Base-by-base conservation (phyloP, 257 asterid genomes). In the Solanum infundibuliforme region DNA sequence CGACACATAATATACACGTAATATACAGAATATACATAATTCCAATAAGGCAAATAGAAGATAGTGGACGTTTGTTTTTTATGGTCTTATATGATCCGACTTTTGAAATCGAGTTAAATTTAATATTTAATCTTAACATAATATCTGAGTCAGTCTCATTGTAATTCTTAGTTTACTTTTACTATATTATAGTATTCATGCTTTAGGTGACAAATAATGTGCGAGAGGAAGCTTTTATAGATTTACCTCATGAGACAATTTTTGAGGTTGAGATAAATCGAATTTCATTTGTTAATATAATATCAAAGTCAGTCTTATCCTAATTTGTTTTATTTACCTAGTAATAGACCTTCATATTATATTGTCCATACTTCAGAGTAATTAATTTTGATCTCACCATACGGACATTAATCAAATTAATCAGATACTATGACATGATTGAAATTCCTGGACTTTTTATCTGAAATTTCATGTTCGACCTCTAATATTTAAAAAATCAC, bases 211-310 rank as follows among this genome's bases (percentile, higher is more conserved):
- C 0, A 7, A 1, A 20, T 8, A 58, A 21, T 8, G 29, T 60
- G 69, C 0, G 1, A 8, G 32, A 5, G 36, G 10, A 16, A 27
- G 2, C 5, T 69, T 68, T n/a, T 27, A 27, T 68, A 5, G 4
- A 27, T 68, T 69, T 29, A 31, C 39, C 23, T 29, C 12, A 3
- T 12, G 35, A 68, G 6, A 6, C 4, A 31, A 69, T 7, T 71
- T 13, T 71, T 16, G 3, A 8, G 4, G 1, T 32, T 8, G 4
- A 72, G 23, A 4, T 2, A 31, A 4, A 9, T 0, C 2, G 0
- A 72, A 20, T 18, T 72, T 3, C 12, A 8, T 8, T 31, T 69
- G 12, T 69, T 69, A 58, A 20, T 58, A 20, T 7, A 58, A 3
- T 58, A 58, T 58, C 66, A 3, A 4, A 20, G 25, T 20, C 66